Base-by-base conservation (phyloP, 805 yeast genomes). In the Dipodascopsis uninucleata region DNA sequence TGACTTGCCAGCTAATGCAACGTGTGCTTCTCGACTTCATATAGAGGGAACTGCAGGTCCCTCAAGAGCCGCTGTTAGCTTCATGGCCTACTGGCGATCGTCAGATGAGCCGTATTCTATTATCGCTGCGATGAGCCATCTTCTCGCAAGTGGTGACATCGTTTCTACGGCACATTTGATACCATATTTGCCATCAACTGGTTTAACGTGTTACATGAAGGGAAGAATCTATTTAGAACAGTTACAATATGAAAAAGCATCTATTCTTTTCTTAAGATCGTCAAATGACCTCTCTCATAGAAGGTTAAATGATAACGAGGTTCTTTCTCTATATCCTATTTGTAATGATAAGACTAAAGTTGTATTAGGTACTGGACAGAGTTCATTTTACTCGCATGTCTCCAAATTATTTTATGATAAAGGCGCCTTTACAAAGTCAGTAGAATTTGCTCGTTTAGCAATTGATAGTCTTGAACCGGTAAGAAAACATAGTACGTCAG, bases 351-450 rank as follows among this genome's bases (percentile, higher is more conserved):
- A 21, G 26, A 22, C 14, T 14, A 18, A 12, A 21, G 50, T 49
- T 8, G 51, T 69, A 17, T 62, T 66, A 34, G 59, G 63, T 5
- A 39, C 59, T 1, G 61, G 70, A 4, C 45, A 63, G 28, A 56
- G 66, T 12, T 66, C 62, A 36, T 74, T 66, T 49, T 71, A 63
- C 53, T 61, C 64, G 36, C 69, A 67, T 28, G 49, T 71, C 28
- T 57, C 75, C 7, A 55, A 61, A 3, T 28, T 72, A 33, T 72
- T 71, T 52, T 61, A 65, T 32, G 58, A 64, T 18, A 52, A 57
- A 23, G 55, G 58, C 2, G 49, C 55, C 3, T 66, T 64, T 43
- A 47, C 56, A 12, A 51, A 59, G 12, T 74, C 78, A 0, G 58
- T 71, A 26, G 59, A 62, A 46, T 61, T 74, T 29, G 61, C 61